Evolutionary conservation across 768 basidiomycete genomes (phyloP).

Genomic region (Tricholoma saponaceum): DNA sequence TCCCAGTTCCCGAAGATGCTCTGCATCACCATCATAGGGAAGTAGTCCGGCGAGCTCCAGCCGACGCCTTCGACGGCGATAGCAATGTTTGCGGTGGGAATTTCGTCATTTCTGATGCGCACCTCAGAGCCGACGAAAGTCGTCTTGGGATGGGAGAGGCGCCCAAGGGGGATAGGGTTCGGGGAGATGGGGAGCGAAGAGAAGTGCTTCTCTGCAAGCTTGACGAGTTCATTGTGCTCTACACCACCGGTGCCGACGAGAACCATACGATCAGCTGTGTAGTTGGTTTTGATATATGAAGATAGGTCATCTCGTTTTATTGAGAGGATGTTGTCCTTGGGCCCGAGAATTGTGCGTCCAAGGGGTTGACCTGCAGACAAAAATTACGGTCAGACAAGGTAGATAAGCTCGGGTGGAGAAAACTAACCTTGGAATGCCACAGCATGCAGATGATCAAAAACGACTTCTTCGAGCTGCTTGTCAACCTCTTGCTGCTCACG

Average conservation of each 20-base stretch:
- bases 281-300: conserved; percentile 95
- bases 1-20: conserved; percentile 99
- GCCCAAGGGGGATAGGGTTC: conserved; percentile 86
- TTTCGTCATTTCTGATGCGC: conserved; percentile 88
- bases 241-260: conserved; percentile 96
- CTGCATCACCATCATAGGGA: conserved; percentile 99
- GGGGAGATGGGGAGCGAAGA: conserved; percentile 81
- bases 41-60: conserved; percentile 98
- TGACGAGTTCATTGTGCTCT: conserved; percentile 87
- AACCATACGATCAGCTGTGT: conserved; percentile 98
- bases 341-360: conserved; percentile 96
- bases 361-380: conserved; percentile 74
- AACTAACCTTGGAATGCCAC: conserved; percentile 91
- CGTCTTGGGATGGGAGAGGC: conserved; percentile 70
- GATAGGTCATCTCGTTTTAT: conserved; percentile 88
- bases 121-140: conserved; percentile 93
- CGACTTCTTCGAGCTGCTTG: conserved; percentile 97
- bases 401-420: conserved; percentile 7
- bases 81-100: conserved; percentile 87
- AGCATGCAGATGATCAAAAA: conserved; percentile 96
- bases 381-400: conserved; percentile 6
- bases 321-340: conserved; percentile 92
- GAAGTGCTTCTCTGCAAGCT: conserved; percentile 94
- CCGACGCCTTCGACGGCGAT: conserved; percentile 97
- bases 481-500: conserved; percentile 99